Base-by-base conservation (phyloP, 495 filamentous ascomycete genomes). In the Letharia columbiana region DNA sequence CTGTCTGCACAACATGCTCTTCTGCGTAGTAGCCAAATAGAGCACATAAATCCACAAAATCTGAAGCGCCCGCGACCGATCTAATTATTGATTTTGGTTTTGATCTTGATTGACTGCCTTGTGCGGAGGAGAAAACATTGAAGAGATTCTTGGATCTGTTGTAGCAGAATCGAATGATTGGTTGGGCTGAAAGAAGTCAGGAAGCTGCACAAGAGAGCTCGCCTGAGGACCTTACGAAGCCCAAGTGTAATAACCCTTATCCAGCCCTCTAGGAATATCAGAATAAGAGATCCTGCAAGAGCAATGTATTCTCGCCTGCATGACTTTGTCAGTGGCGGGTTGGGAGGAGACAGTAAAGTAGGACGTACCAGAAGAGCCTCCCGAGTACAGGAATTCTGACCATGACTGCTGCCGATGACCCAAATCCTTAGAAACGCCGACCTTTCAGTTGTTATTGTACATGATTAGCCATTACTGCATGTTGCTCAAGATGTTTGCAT, bases 1-100 rank as follows among this genome's bases (percentile, higher is more conserved):
- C 82, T 1, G 94, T 98, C 77, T 96, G 93, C 33, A 96, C 88
- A 40, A 98, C 86, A 75, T 98, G 94, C 75, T 98, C 94, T 73
- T 98, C 94, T 15, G 93, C 88, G 71, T 90, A 87, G 73, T 96
- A 98, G 39, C 90, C 91, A 72, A 87, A 96, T 35, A 95, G 77
- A 40, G 87, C 84, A 74, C 95, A 97, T 12, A 98, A 82, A 71
- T 97, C 95, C 37, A 90, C 86, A 70, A 98, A 98, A 68, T 97
- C 94, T 41, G 88, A 87, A 17, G 93, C 90, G 69, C 90, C 79
- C 13, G 84, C 83, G 23, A 88, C 79, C 1, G 80, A 77, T 28
- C 69, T 67, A 23, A 80, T 80, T 33, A 83, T 73, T 11, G 71
- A 73, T 40, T 76, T 75, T 44, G 77, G 72, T 50, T 74, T 74